Percentiles rank a stretch among this genome's conserved stretches.
Evolutionary conservation across 78 protist genomes (phyloP).

Genomic region (Dictyostelium discoideum): dicty_2.7 NC_007089.4:2554001-2554500

Average conservation of each 20-base stretch:
- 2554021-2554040: constrained; percentile 74
- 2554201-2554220: background rate
- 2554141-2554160: constrained; percentile 9
- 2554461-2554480: background rate
- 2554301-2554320: background rate
- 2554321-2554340: background rate
- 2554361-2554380: background rate
- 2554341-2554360: background rate
- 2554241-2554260: background rate
- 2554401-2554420: background rate
- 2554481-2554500: background rate
- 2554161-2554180: background rate
- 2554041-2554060: constrained; percentile 73
- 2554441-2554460: background rate
- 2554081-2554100: constrained; percentile 64
- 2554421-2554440: background rate
- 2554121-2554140: constrained; percentile 35
- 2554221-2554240: too few species aligned
- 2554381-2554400: background rate
- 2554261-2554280: background rate
- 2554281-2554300: background rate
- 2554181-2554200: too few species aligned
- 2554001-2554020: constrained; percentile 61
- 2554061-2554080: constrained; percentile 57
- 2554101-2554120: constrained; percentile 61